Evolutionary conservation across 179 eudicot genomes (phyloP).

Genomic region (Actinidia arguta): DNA sequence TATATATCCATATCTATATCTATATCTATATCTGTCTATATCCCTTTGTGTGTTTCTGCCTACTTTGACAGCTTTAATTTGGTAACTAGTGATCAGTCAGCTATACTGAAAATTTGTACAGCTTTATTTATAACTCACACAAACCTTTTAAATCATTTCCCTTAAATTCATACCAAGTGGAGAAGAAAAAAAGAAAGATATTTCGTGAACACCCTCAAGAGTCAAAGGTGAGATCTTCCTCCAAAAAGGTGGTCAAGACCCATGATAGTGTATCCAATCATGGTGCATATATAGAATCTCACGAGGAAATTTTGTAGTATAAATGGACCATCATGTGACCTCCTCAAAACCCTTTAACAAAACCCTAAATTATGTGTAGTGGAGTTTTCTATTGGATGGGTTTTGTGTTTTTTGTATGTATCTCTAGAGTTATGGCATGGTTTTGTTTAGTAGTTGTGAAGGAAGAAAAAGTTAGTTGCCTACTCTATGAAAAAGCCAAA

Average conservation of each 20-base stretch:
- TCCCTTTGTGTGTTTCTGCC: too few species aligned
- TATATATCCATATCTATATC: too few species aligned
- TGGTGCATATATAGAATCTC: conserved; percentile 39
- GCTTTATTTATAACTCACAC: too few species aligned
- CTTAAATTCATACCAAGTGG: conserved; percentile 22
- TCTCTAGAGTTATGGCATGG: conserved; percentile 7
- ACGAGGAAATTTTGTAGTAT: conserved; percentile 32
- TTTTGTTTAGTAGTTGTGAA: conserved; percentile 19
- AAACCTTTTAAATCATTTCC: not conserved
- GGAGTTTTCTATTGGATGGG: not conserved
- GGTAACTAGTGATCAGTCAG: too few species aligned
- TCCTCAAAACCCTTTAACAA: not conserved
- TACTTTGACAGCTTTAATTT: too few species aligned
- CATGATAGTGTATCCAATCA: conserved; percentile 48
- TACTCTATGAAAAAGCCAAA: conserved; percentile 32
- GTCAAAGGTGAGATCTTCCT: conserved; percentile 35
- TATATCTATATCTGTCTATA: too few species aligned
- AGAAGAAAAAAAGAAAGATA: too few species aligned
- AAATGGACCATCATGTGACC: conserved; percentile 18
- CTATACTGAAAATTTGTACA: too few species aligned
- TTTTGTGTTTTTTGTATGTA: not conserved
- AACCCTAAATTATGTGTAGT: conserved; percentile 9
- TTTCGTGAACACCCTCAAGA: conserved; percentile 17
- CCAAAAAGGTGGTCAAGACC: conserved; percentile 42
- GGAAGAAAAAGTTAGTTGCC: conserved; percentile 23